Base-by-base conservation (phyloP, 768 basidiomycete genomes). In the Hypsizygus marmoreus region DNA sequence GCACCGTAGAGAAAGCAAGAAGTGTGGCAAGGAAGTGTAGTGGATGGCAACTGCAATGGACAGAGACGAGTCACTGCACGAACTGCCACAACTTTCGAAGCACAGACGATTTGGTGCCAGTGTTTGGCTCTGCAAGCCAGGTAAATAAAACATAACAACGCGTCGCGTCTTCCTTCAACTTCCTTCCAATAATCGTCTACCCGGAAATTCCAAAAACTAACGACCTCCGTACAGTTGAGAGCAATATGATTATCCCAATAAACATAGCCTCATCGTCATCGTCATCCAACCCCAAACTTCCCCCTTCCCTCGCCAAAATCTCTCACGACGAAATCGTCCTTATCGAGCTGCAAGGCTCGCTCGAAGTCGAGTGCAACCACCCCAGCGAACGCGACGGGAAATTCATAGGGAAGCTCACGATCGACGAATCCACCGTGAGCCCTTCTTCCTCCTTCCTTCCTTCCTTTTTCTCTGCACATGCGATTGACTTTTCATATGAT, bases 341-440 rank as follows among this genome's bases (percentile, higher is more conserved):
- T 4, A 78, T 97, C 42, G 94, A 97, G 58, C 73, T 97, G 4
- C 95, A 97, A 64, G 94, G 94, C 40, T 72, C 75, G 39, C 75
- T 97, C 28, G 82, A 87, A 34, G 82, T 87, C 24, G 86, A 89
- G 44, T 79, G 67, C 33, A 62, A 60, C 7, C 63, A 73, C 25
- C 66, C 66, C 34, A 64, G 74, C 7, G 77, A 84, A 53, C 79
- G 76, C 28, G 75, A 83, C 20, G 87, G 85, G 4, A 80, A 84
- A 50, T 60, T 88, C n/a, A 81, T 95, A 4, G 94, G 93, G n/a
- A 83, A 72, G 51, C 65, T 97, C 9, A 77, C 70, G 33, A 69
- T 91, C 6, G 85, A 87, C 40, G 77, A 79, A 6, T 64, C 60
- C 20, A 73, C 73, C 56, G 86, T 86, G 56, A 58, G 80, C 29